Conservation (phyloP, 2,329 filamentous ascomycete genomes). For the Hymenotorrendiella dingleyae region DNA sequence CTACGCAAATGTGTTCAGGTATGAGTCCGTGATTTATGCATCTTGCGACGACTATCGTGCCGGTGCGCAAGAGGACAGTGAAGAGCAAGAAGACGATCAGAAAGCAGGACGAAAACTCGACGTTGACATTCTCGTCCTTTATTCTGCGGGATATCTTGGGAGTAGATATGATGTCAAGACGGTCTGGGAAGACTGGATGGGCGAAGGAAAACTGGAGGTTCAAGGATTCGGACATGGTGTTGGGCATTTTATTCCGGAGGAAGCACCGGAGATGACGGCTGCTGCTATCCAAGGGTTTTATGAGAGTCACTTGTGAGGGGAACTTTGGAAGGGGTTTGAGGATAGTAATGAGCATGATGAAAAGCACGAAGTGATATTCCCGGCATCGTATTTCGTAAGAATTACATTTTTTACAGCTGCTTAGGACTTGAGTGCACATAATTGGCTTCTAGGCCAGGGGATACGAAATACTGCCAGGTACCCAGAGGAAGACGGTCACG, state of each 20-base stretch:
- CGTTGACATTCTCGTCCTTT: constrained; percentile 38
- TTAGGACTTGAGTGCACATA: too few relatives aligned
- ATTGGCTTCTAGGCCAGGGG: too few relatives aligned
- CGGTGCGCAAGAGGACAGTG: constrained; percentile 37
- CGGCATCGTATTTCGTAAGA: too few relatives aligned
- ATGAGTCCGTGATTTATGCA: constrained; percentile 36
- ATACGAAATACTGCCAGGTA: too few relatives aligned
- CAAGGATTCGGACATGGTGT: constrained; percentile 32
- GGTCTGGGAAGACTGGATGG: constrained; percentile 42
- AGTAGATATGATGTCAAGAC: constrained; percentile 36
- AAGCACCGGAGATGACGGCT: constrained; percentile 34
- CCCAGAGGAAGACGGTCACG: too few relatives aligned
- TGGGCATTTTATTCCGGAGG: constrained; percentile 43
- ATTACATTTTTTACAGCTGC: too few relatives aligned
- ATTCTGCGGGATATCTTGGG: constrained; percentile 37
- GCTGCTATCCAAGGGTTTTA: constrained; percentile 16
- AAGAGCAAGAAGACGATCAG: constrained; percentile 40
- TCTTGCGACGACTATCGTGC: constrained; percentile 43
- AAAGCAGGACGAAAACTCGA: constrained; percentile 37
- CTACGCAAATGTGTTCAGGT: constrained; percentile 38
- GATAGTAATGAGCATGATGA: too few relatives aligned
- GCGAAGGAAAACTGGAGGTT: constrained; percentile 26
- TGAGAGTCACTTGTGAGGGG: too few relatives aligned
- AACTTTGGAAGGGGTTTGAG: too few relatives aligned
- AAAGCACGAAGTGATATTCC: too few relatives aligned